phyloP scores from a whole-genome alignment of 2,329 filamentous ascomycete genomes.

The Diaporthe caulivora region DNA sequence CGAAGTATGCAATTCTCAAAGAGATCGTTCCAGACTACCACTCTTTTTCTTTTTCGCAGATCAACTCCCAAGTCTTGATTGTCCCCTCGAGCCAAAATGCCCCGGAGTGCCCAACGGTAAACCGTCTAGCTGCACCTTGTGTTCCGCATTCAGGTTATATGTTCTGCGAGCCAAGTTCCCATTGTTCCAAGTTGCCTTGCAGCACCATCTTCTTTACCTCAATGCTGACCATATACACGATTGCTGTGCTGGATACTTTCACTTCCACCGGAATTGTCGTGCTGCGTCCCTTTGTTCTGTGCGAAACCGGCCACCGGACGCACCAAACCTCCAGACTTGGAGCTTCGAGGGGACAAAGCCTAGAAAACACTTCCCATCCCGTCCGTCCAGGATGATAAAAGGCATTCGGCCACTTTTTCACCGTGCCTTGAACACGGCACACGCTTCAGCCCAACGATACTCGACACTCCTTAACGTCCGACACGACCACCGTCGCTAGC shows the following conservation, averaged over 20 bases:
- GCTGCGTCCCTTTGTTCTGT: slow-evolving; percentile 34
- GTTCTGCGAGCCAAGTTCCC: background rate
- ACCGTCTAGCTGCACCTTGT: background rate
- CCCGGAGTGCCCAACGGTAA: background rate
- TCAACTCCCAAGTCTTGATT: too few species aligned
- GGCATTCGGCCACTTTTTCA: background rate
- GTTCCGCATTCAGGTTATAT: slow-evolving; percentile 14
- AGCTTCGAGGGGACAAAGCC: slow-evolving; percentile 35
- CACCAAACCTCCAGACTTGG: background rate
- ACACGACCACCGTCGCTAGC: background rate
- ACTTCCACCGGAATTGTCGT: slow-evolving; percentile 29
- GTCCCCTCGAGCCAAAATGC: background rate
- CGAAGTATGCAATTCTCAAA: background rate
- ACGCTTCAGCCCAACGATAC: background rate
- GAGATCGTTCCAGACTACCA: background rate
- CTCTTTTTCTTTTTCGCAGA: background rate
- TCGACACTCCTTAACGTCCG: background rate
- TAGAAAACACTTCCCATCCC: background rate
- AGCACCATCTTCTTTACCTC: background rate
- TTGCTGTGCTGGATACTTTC: background rate
- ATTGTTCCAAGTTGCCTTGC: background rate
- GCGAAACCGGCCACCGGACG: slow-evolving; percentile 35
- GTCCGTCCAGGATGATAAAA: slow-evolving; percentile 33
- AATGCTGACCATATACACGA: background rate
- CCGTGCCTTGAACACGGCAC: background rate